A percentile compares a stretch with the other conserved stretches of the same genome.
phyloP scores from a whole-genome alignment of 768 basidiomycete genomes.

The Favolaschia claudopus region DNA sequence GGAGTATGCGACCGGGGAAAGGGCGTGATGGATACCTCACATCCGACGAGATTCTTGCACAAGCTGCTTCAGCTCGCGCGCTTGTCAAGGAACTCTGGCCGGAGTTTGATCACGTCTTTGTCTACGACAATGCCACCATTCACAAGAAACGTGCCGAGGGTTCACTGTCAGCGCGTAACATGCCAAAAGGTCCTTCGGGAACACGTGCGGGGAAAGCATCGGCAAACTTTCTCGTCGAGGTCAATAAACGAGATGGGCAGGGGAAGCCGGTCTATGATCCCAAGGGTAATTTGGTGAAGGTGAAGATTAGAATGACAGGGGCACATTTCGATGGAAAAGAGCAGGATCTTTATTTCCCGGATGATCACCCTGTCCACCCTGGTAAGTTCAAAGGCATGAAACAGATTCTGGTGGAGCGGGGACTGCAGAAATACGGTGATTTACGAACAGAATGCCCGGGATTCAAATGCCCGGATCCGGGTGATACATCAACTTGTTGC shows the following conservation, averaged over 20 bases:
- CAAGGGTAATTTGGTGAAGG: slow-evolving; percentile 20
- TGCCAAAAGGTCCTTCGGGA: slow-evolving; percentile 14
- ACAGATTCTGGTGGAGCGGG: slow-evolving; percentile 31
- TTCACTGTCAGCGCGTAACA: slow-evolving; percentile 26
- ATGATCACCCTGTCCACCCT: slow-evolving; percentile 19
- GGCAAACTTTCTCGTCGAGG: too few species aligned
- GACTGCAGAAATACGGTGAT: slow-evolving; percentile 2
- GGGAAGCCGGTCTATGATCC: slow-evolving; percentile 17
- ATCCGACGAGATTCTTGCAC: slow-evolving; percentile 19
- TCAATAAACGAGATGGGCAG: too few species aligned
- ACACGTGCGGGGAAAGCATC: too few species aligned
- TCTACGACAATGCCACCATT: slow-evolving; percentile 30
- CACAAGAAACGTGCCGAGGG: slow-evolving; percentile 33
- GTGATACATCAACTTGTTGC: slow-evolving; percentile 30
- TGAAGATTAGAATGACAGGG: slow-evolving; percentile 18
- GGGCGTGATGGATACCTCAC: too few species aligned
- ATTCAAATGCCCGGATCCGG: slow-evolving; percentile 30
- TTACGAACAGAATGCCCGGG: slow-evolving; percentile 30
- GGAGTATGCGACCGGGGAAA: slow-evolving; percentile 26
- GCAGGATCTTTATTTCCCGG: slow-evolving; percentile 33
- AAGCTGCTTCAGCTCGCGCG: slow-evolving; percentile 25
- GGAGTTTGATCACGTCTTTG: too few species aligned
- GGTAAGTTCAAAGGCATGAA: slow-evolving; percentile 39
- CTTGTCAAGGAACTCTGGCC: too few species aligned
- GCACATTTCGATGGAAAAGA: background rate